These are phyloP conservation scores for Globisporangium acanthophoron DNA, from an alignment of 352 stramenopile species.

Conservation along the genomic window DNA sequence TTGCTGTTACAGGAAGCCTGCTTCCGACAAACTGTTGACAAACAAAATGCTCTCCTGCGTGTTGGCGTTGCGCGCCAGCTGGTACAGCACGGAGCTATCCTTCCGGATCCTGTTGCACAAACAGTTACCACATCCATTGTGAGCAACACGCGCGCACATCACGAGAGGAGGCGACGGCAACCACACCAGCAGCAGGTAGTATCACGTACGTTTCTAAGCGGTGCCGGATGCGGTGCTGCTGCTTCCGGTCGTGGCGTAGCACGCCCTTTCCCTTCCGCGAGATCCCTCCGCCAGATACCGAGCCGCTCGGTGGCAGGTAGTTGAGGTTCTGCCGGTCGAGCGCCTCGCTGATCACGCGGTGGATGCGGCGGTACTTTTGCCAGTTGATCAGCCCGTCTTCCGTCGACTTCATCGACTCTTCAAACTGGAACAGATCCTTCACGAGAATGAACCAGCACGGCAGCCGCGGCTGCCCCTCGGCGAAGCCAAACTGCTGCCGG, in stretches of 20 bases:
- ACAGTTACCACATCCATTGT: slow-evolving; percentile 7
- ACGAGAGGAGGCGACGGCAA: background rate
- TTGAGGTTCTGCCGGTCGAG: slow-evolving; percentile 75
- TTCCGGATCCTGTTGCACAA: slow-evolving; percentile 57
- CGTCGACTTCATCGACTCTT: slow-evolving; percentile 81
- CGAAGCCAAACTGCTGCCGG: slow-evolving; percentile 70
- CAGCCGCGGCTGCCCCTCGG: slow-evolving; percentile 69
- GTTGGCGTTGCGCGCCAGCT: slow-evolving; percentile 81
- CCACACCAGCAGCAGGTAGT: background rate
- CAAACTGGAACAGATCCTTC: slow-evolving; percentile 85
- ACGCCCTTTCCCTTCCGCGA: slow-evolving; percentile 68
- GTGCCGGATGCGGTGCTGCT: slow-evolving; percentile 66
- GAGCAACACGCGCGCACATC: background rate
- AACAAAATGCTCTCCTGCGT: slow-evolving; percentile 87
- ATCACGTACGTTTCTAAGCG: slow-evolving; percentile 79
- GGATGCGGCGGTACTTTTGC: slow-evolving; percentile 84
- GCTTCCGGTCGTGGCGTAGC: slow-evolving; percentile 68
- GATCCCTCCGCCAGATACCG: slow-evolving; percentile 30
- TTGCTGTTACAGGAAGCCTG: slow-evolving; percentile 60
- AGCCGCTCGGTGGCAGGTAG: slow-evolving; percentile 47
- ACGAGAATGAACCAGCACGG: slow-evolving; percentile 85
- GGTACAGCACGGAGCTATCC: slow-evolving; percentile 78
- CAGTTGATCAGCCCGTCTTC: slow-evolving; percentile 83
- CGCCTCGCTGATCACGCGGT: slow-evolving; percentile 72
- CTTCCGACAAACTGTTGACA: slow-evolving; percentile 86